A percentile compares a stretch with the other conserved stretches of the same genome.
phyloP scores from a whole-genome alignment of 352 stramenopile genomes.

The Phytophthora pinifolia region DNA sequence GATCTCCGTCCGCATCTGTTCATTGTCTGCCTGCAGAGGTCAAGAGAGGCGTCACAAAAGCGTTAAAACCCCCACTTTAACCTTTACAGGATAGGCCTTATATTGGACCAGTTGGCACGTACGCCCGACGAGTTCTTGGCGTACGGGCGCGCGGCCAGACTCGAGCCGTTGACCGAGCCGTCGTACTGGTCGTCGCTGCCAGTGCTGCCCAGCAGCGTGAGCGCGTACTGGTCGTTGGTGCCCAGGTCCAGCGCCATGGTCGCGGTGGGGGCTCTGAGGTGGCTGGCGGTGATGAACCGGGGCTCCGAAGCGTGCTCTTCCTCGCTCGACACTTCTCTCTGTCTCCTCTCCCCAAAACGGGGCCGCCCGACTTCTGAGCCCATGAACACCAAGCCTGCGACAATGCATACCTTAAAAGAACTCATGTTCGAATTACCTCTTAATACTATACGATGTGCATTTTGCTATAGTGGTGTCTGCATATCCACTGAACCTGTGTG shows the following conservation, averaged over 20 bases:
- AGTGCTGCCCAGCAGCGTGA: conserved; percentile 53
- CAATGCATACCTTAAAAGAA: conserved; percentile 6
- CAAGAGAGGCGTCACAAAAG: too few species aligned
- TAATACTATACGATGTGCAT: background rate
- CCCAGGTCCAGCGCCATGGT: conserved; percentile 43
- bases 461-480: too few species aligned
- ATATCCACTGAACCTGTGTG: too few species aligned
- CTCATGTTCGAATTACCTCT: background rate
- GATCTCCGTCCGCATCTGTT: conserved; percentile 80
- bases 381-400: conserved; percentile 5
- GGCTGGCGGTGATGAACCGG: background rate
- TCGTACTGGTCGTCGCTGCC: conserved; percentile 63
- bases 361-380: background rate
- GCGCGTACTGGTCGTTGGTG: conserved; percentile 46
- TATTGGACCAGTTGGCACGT: conserved; percentile 16
- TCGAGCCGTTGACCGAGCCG: conserved; percentile 23
- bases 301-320: conserved; percentile 3
- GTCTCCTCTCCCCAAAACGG: conserved; percentile 6
- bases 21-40: conserved; percentile 55
- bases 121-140: conserved; percentile 51
- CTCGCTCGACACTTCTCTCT: conserved; percentile 2
- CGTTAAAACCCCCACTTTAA: too few species aligned
- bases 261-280: background rate
- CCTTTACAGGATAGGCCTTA: background rate
- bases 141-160: conserved; percentile 54